Base-by-base conservation (phyloP, 805 yeast genomes). In the Yamadazyma ubonensis region DNA sequence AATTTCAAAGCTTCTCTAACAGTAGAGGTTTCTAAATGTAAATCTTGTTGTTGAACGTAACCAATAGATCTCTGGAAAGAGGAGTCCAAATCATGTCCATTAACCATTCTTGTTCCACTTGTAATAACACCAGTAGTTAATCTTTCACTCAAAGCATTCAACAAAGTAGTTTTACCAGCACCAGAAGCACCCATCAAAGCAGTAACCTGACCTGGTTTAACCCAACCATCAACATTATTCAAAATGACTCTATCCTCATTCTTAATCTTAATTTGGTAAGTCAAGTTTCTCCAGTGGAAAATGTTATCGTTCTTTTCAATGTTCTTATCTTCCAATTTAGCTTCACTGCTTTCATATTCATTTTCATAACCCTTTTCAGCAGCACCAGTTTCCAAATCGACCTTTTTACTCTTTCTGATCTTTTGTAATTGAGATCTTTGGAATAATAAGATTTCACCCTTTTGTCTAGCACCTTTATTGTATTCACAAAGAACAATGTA, bases 181-280 rank as follows among this genome's bases (percentile, higher is more conserved):
- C 93, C 93, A 28, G 91, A 84, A 39, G 83, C 86, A 54, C 93
- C 93, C 90, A 84, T 83, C 44, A 83, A 68, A 4, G 91, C 91
- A 30, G 89, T 83, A 58, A 83, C 69, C 42, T 85, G 83, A 51
- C 91, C 91, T 14, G 91, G 91, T 54, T 80, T 81, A 39, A 83
- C 88, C 71, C 80, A 83, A 36, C 91, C 91, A 52, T 65, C 69
- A 31, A 65, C 60, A 26, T 53, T 59, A 49, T 65, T 54, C 54
- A 79, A 61, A 44, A 76, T 60, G 12, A 55, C 54, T 43, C 70
- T 54, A n/a, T 61, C 58, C 41, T 63, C 70, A n/a, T 54, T 43
- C 40, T 67, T 65, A 29, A 64, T 63, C 42, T 65, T 62, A 19
- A 67, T 70, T 39, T 59, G 54, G 44, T 64, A 63, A 6, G 67